Conservation (phyloP, 345 rosid genomes). For the Moringa oleifera region DNA sequence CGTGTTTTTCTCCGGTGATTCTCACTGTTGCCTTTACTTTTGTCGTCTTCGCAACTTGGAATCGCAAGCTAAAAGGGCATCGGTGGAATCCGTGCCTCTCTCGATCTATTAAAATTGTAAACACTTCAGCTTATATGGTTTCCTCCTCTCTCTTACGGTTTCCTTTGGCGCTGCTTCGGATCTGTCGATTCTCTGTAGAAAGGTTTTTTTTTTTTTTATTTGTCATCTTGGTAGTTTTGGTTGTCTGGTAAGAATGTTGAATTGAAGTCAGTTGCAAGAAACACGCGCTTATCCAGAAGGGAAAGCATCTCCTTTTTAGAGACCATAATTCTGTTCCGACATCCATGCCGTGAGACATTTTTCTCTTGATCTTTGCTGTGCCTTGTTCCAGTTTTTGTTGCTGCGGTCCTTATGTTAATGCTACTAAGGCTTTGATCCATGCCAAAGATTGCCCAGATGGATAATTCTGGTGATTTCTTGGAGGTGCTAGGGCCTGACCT, state of each 20-base stretch:
- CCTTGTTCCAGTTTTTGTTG: too few species aligned
- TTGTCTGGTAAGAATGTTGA: too few species aligned
- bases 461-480: slow-evolving; percentile 24
- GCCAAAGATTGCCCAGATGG: slow-evolving; percentile 15
- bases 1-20: too few species aligned
- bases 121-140: background rate
- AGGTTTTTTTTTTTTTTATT: background rate
- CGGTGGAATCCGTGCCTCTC: background rate
- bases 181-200: background rate
- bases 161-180: background rate
- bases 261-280: background rate
- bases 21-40: too few species aligned
- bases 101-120: background rate
- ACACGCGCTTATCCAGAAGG: background rate
- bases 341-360: too few species aligned
- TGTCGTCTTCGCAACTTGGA: background rate
- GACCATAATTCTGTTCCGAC: too few species aligned
- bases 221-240: too few species aligned
- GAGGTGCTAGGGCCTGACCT: slow-evolving; percentile 18
- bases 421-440: background rate
- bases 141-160: background rate
- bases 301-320: background rate
- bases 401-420: background rate
- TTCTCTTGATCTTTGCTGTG: background rate
- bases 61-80: background rate